Base-by-base conservation (phyloP, 176 grass and related monocot genomes). In the Dactylis glomerata region DNA sequence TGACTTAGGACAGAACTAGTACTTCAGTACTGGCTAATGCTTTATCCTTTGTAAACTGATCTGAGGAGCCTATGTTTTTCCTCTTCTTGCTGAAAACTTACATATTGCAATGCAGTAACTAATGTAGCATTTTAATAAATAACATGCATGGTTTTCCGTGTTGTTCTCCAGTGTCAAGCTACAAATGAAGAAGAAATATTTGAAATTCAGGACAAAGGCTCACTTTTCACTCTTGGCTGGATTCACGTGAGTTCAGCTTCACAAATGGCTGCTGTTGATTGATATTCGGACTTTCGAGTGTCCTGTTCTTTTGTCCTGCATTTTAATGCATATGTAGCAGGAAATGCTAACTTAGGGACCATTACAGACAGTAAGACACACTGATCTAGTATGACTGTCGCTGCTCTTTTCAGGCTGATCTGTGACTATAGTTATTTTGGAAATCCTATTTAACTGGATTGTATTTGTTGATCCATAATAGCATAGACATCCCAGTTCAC, bases 141-240 rank as follows among this genome's bases (percentile, higher is more conserved):
- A 82, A 63, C 66, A 61, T 87, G 64, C 34, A 64, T 85, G 57
- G 3, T 81, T 66, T 24, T 68, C 22, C 24, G 24, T 75, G n/a
- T 62, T 75, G n/a, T 62, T 75, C 71, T 97, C 46, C 86, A 98
- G 96, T 98, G 96, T 67, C 93, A 92, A 86, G 93, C 93, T 85
- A 98, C 87, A 70, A 93, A 98, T 87, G 96, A 98, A 92, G 96
- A 98, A 84, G 96, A 98, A 95, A 89, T 98, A 92, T 98, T 95
- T 89, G 93, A 98, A 83, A 87, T 95, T 84, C 96, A 98, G 91
- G 96, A 98, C 77, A 95, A 95, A 70, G 82, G 85, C 11, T 98
- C 93, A 44, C 96, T 98, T 83, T 92, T 98, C 62, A 93, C 96
- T 56, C 93, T 95, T 84, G 96, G 96, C 33, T 98, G 96, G 93